Evolutionary conservation across 192 early-diverging fungal genomes (phyloP).

Genomic region (Physocladia obscura): DNA sequence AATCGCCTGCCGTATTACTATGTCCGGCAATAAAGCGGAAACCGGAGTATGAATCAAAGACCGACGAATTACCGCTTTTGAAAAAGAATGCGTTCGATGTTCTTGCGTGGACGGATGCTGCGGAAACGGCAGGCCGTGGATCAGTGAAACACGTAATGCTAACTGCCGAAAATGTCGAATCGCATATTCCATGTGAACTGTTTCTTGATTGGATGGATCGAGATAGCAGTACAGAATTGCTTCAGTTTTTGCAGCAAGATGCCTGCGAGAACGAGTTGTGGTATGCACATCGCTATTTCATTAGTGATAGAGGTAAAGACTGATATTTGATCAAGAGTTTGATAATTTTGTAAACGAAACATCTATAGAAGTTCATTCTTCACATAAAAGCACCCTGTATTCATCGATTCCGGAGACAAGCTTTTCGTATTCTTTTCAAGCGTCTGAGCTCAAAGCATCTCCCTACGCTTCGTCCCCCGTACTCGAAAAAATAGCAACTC

Average conservation of each 20-base stretch:
- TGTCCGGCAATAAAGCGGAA: background rate
- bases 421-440: constrained; percentile 3
- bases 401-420: background rate
- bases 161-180: constrained; percentile 24
- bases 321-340: too few relatives aligned
- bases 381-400: constrained; percentile 1
- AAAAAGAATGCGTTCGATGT: background rate
- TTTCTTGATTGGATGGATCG: constrained; percentile 37
- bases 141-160: too few relatives aligned
- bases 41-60: background rate
- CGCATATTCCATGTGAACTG: constrained; percentile 48
- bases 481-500: background rate
- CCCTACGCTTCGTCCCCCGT: background rate
- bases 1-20: background rate
- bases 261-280: constrained; percentile 26
- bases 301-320: constrained; percentile 30
- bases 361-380: background rate
- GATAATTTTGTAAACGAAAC: too few relatives aligned
- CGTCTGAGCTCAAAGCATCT: background rate
- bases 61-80: background rate
- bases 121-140: too few relatives aligned
- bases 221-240: constrained; percentile 20
- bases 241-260: constrained; percentile 35
- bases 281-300: constrained; percentile 18
- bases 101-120: too few relatives aligned